Conservation (phyloP, 352 stramenopile species). For the Plasmopara halstedii region DNA sequence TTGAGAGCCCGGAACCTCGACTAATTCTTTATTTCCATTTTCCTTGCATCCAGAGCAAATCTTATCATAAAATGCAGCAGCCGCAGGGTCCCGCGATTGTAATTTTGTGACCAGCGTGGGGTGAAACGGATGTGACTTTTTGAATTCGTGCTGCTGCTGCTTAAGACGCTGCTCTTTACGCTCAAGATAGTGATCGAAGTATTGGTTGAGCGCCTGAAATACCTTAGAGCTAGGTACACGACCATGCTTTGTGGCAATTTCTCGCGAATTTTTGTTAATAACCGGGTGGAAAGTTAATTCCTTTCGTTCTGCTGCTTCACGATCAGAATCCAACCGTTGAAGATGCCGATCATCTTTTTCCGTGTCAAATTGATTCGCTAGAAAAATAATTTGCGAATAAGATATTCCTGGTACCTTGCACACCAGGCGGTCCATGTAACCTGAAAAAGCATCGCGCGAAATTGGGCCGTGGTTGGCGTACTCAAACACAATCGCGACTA, state of each 20-base stretch:
- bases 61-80: constrained; percentile 47
- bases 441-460: constrained; percentile 28
- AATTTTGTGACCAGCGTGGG: constrained; percentile 45
- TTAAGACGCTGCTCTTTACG: constrained; percentile 42
- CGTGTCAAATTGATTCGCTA: constrained; percentile 42
- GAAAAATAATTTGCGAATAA: constrained; percentile 67
- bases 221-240: constrained; percentile 50
- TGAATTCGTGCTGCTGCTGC: constrained; percentile 52
- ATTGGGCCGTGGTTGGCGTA: constrained; percentile 46
- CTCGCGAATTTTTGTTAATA: constrained; percentile 66
- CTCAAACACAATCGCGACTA: constrained; percentile 59
- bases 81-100: constrained; percentile 28
- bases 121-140: constrained; percentile 53
- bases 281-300: constrained; percentile 63
- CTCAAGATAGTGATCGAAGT: constrained; percentile 64
- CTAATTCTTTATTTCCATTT: background rate
- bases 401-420: constrained; percentile 49
- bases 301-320: constrained; percentile 20
- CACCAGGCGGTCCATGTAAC: constrained; percentile 61
- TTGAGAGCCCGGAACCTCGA: too few species aligned
- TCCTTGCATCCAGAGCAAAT: constrained; percentile 24
- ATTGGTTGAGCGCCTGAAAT: constrained; percentile 61
- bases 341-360: constrained; percentile 25
- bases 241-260: constrained; percentile 54
- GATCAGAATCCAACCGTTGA: constrained; percentile 11